phyloP scores from a whole-genome alignment of 768 basidiomycete genomes.

The Clitopilus passeckerianus region DNA sequence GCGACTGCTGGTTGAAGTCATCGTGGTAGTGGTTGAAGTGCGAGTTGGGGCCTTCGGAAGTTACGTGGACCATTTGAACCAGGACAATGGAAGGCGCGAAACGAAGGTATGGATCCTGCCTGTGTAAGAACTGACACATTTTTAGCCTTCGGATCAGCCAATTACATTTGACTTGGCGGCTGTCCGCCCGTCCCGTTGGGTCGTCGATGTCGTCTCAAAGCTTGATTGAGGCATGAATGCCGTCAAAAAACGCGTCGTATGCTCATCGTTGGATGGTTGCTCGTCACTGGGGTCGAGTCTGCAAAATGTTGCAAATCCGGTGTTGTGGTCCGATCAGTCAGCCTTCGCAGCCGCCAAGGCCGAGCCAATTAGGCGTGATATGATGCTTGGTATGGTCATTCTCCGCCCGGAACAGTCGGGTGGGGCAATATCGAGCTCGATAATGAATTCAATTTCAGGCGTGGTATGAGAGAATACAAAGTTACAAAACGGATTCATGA shows the following conservation, averaged over 20 bases:
- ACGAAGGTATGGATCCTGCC: not conserved
- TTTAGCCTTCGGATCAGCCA: not conserved
- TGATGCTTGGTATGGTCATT: not conserved
- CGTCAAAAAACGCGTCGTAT: not conserved
- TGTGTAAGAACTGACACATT: not conserved
- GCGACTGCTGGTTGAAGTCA: not conserved
- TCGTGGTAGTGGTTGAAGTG: not conserved
- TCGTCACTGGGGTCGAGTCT: not conserved
- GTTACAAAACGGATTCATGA: not conserved
- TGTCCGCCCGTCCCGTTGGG: not conserved
- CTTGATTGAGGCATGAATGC: not conserved
- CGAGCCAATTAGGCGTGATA: not conserved
- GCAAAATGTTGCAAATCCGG: not conserved
- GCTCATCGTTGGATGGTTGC: not conserved
- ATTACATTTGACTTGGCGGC: not conserved
- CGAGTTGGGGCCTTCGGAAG: not conserved
- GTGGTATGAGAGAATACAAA: not conserved
- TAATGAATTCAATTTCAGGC: not conserved
- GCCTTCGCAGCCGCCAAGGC: not conserved
- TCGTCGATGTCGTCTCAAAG: not conserved
- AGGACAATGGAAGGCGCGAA: not conserved
- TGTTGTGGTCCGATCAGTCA: not conserved
- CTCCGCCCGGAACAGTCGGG: not conserved
- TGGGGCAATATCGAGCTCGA: not conserved
- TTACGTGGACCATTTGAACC: not conserved